These are phyloP conservation scores for Colletotrichum spaethianum DNA, from an alignment of 2,329 filamentous ascomycete genomes.

Conservation along the genomic window DNA sequence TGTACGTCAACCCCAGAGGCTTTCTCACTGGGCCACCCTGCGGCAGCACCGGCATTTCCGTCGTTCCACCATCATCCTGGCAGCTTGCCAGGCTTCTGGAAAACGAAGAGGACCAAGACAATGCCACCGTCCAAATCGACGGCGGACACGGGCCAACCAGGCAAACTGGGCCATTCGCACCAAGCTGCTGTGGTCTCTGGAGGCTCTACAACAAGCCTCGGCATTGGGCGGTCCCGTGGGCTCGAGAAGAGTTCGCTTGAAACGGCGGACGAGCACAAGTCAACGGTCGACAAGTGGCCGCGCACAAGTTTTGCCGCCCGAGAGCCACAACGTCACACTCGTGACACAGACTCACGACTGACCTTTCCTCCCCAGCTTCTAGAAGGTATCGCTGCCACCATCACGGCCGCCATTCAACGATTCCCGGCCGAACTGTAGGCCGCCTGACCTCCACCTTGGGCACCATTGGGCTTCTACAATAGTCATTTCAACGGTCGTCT, in stretches of 20 bases:
- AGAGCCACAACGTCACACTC: conserved; percentile 6
- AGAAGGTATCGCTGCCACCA: conserved; percentile 27
- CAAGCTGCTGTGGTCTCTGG: conserved; percentile 9
- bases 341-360: conserved; percentile 1
- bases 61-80: conserved; percentile 34
- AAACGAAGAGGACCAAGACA: conserved; percentile 8
- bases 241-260: not conserved
- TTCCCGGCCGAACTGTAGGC: conserved; percentile 32
- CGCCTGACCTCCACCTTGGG: conserved; percentile 38
- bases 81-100: conserved; percentile 12
- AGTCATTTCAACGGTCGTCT: conserved; percentile 37
- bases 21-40: conserved; percentile 21
- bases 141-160: not conserved
- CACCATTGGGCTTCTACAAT: conserved; percentile 33
- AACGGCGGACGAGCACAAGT: not conserved
- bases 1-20: not conserved
- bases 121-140: conserved; percentile 10
- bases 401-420: not conserved
- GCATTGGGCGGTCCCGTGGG: not conserved
- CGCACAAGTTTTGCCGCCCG: conserved; percentile 15
- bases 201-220: not conserved
- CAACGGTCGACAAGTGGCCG: conserved; percentile 4
- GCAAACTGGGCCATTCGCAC: not conserved
- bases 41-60: conserved; percentile 39
- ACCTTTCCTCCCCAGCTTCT: conserved; percentile 30